Conservation (phyloP, 208 protist species). For the Polymyxa betae region DNA sequence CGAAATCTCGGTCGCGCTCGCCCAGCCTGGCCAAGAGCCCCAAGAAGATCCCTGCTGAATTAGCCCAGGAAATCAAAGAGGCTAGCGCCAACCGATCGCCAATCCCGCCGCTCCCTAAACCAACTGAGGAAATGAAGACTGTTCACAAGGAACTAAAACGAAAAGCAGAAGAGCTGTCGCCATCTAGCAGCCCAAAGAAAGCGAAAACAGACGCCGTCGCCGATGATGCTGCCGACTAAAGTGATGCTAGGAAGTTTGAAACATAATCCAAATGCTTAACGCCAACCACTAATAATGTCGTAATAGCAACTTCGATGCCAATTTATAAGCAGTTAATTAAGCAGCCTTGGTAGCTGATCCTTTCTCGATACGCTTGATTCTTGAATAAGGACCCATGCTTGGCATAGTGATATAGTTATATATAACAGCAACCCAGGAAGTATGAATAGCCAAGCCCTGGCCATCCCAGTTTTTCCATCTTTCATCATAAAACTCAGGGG, state of each 20-base stretch:
- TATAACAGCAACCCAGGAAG: conserved; percentile 63
- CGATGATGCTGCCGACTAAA: not conserved
- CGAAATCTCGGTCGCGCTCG: not conserved
- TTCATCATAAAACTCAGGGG: conserved; percentile 88
- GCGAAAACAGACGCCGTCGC: not conserved
- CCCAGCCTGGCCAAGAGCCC: not conserved
- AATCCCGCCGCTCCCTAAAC: not conserved
- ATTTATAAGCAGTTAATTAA: not conserved
- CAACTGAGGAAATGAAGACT: not conserved
- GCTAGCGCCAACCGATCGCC: not conserved
- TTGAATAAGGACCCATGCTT: conserved; percentile 25
- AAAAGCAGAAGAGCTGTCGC: not conserved
- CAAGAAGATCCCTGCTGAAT: not conserved
- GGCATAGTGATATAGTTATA: conserved; percentile 61
- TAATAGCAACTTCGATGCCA: not conserved
- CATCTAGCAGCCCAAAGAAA: not conserved
- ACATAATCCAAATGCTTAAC: not conserved
- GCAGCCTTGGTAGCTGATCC: not conserved
- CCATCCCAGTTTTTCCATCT: conserved; percentile 55
- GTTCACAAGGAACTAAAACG: conserved; percentile 9
- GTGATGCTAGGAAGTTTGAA: not conserved
- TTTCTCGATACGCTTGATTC: conserved; percentile 58
- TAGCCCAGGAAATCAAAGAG: not conserved
- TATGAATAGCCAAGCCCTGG: conserved; percentile 52
- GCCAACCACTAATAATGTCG: not conserved